phyloP scores from a whole-genome alignment of 257 asterid genomes.

The Solanum clarkiae region DNA sequence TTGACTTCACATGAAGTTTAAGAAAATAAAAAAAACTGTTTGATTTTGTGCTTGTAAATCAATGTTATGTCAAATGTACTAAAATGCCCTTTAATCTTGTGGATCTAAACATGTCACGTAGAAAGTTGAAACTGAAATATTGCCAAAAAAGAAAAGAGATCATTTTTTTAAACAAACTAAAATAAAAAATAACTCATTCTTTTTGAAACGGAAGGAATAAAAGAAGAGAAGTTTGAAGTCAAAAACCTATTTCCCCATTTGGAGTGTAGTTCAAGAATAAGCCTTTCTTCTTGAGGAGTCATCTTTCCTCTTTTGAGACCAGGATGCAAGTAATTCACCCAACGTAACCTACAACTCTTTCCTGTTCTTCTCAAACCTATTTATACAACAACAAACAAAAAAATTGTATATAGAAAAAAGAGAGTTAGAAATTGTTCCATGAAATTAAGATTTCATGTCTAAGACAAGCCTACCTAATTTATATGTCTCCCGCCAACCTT shows the following conservation, averaged over 20 bases:
- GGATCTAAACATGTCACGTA: no score
- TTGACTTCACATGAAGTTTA: no score
- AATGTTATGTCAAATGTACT: no score
- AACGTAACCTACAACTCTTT: slow-evolving; percentile 22
- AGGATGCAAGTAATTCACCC: slow-evolving; percentile 92
- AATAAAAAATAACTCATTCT: no score
- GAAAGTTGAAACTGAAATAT: no score
- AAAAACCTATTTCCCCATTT: slow-evolving; percentile 30
- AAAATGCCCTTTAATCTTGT: no score
- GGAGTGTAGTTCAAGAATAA: not conserved
- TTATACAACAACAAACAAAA: not conserved
- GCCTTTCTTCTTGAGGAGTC: slow-evolving; percentile 12
- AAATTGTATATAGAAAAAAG: not conserved
- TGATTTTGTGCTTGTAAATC: no score
- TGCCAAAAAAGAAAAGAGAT: no score
- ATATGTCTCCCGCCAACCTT: slow-evolving; percentile 77
- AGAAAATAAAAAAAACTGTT: no score
- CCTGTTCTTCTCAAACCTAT: slow-evolving; percentile 72
- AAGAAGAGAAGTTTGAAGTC: not conserved
- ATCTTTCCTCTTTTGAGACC: slow-evolving; percentile 73
- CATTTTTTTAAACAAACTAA: no score
- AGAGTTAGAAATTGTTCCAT: not conserved
- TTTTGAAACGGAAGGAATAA: not conserved
- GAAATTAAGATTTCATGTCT: slow-evolving; percentile 40
- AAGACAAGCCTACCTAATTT: slow-evolving; percentile 31